Evolutionary conservation across 176 grass and related monocot genomes (phyloP).

Genomic region (Musa troglodytarum): DNA sequence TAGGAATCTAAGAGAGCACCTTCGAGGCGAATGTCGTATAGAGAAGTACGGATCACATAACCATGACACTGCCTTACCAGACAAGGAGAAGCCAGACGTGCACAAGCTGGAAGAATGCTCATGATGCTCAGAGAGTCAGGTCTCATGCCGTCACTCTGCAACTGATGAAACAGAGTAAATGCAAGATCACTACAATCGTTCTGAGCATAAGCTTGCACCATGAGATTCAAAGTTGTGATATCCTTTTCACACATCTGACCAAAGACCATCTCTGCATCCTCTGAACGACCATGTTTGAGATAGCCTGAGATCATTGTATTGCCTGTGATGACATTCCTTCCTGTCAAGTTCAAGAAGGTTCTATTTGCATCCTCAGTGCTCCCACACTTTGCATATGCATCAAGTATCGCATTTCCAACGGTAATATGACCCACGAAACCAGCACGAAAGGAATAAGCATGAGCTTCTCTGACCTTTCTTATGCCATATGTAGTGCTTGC

Average conservation of each 20-base stretch:
- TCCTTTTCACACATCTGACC: constrained; percentile 53
- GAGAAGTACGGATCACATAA: constrained; percentile 44
- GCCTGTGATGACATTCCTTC: constrained; percentile 34
- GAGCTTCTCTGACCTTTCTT: constrained; percentile 47
- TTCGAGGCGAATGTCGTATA: constrained; percentile 49
- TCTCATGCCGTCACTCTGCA: constrained; percentile 34
- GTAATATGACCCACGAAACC: constrained; percentile 35
- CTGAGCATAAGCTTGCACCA: constrained; percentile 47
- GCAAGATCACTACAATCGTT: constrained; percentile 36
- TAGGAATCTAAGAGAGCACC: constrained; percentile 57
- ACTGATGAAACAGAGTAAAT: constrained; percentile 42
- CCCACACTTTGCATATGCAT: constrained; percentile 64
- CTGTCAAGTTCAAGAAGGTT: constrained; percentile 34
- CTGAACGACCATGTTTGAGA: constrained; percentile 30
- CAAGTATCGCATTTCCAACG: constrained; percentile 54
- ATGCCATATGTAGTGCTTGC: constrained; percentile 24
- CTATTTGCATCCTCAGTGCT: constrained; percentile 26
- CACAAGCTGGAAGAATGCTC: constrained; percentile 53
- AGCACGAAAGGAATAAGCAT: constrained; percentile 45
- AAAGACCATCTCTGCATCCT: constrained; percentile 45
- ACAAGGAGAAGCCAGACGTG: constrained; percentile 41
- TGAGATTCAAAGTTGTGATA: constrained; percentile 53
- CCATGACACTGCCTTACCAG: constrained; percentile 64
- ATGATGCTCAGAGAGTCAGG: constrained; percentile 48
- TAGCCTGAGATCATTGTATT: constrained; percentile 69